phyloP scores from a whole-genome alignment of 306 rosid genomes.

The Astragalus glycyphyllos region DNA sequence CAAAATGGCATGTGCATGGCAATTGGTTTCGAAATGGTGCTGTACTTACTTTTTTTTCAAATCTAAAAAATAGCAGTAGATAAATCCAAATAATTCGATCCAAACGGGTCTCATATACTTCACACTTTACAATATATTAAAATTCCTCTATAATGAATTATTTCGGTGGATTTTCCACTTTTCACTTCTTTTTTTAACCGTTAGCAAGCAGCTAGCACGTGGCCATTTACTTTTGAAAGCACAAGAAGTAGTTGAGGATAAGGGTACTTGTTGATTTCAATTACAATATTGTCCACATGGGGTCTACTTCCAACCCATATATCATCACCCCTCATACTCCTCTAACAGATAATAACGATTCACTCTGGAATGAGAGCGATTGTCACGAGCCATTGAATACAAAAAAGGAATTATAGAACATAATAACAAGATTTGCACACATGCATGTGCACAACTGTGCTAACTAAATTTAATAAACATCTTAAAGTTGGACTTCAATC shows the following conservation, averaged over 20 bases:
- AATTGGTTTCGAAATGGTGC: constrained; percentile 1
- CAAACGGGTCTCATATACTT: too few relatives aligned
- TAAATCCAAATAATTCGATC: too few relatives aligned
- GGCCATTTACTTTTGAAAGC: constrained; percentile 54
- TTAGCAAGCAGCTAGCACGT: constrained; percentile 46
- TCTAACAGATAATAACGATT: constrained; percentile 33
- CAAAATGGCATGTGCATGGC: neutral
- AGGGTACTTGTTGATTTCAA: constrained; percentile 39
- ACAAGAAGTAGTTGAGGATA: constrained; percentile 45
- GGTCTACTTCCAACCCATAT: constrained; percentile 43
- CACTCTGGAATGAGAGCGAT: constrained; percentile 32
- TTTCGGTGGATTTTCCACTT: constrained; percentile 13
- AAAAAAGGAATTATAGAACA: too few relatives aligned
- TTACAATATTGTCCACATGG: constrained; percentile 48
- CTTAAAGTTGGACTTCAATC: constrained; percentile 45
- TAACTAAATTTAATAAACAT: constrained; percentile 44
- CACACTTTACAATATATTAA: too few relatives aligned
- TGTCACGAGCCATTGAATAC: constrained; percentile 29
- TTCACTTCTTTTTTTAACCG: constrained; percentile 3
- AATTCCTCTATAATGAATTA: neutral
- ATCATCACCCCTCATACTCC: too few relatives aligned
- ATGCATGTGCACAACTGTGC: too few relatives aligned
- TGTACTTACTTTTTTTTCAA: neutral
- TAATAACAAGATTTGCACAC: too few relatives aligned
- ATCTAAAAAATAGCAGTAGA: too few relatives aligned